Evolutionary conservation across 164 flowering plant species (phyloP).

Genomic region (Santalum album): DNA sequence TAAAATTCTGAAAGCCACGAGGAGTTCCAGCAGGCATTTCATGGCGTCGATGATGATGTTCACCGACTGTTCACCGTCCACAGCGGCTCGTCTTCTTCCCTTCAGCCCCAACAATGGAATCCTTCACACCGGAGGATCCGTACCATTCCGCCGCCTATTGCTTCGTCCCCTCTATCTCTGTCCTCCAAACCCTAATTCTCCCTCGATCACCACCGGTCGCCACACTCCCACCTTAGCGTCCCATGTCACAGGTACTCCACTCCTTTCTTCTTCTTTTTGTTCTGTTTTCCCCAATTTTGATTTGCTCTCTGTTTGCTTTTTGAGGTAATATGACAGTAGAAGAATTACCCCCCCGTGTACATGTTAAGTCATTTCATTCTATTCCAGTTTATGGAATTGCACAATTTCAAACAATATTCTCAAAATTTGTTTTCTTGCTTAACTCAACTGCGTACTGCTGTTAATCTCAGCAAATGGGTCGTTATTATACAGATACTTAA

Average conservation of each 20-base stretch:
- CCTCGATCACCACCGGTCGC: slow-evolving; percentile 3
- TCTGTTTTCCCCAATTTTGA: background rate
- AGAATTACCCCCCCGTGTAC: background rate
- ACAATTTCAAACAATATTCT: too few relatives aligned
- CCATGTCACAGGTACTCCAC: background rate
- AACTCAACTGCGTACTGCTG: too few relatives aligned
- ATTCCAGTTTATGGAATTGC: too few relatives aligned
- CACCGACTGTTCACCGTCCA: slow-evolving; percentile 32
- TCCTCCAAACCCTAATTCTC: slow-evolving; percentile 2
- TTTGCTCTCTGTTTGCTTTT: background rate
- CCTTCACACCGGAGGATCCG: slow-evolving; percentile 4
- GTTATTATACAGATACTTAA: too few relatives aligned
- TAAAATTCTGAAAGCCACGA: too few relatives aligned
- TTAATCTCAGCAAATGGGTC: too few relatives aligned
- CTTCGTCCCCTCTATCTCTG: slow-evolving; percentile 8
- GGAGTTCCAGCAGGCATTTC: too few relatives aligned
- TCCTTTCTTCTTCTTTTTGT: slow-evolving; percentile 4
- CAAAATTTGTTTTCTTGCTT: too few relatives aligned
- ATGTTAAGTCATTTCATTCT: background rate
- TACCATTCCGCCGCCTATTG: slow-evolving; percentile 12
- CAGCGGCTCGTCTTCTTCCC: slow-evolving; percentile 33
- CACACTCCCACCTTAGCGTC: background rate
- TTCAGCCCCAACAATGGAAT: slow-evolving; percentile 3
- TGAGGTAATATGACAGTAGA: background rate
- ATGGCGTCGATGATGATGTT: slow-evolving; percentile 21